Conservation (phyloP, 169 alveolate genomes). For the Cryptosporidium canis region DNA sequence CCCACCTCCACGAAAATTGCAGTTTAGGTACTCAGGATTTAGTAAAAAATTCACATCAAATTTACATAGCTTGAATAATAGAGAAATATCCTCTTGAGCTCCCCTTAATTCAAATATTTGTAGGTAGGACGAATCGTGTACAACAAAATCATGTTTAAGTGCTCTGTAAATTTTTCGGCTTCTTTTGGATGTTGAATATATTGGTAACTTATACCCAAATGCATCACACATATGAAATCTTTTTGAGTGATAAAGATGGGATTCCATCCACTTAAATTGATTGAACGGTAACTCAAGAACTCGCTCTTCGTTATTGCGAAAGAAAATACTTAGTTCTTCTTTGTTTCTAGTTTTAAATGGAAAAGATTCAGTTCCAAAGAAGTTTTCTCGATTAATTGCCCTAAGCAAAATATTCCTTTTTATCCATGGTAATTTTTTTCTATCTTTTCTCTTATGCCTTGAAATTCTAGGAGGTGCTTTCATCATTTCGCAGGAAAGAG, state of each 20-base stretch:
- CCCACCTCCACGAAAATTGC: constrained; percentile 54
- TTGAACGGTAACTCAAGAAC: background rate
- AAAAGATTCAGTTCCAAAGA: constrained; percentile 3
- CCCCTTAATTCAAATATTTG: constrained; percentile 54
- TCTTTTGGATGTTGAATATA: constrained; percentile 44
- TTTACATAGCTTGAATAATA: constrained; percentile 36
- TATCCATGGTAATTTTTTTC: constrained; percentile 3
- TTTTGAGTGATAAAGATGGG: constrained; percentile 57
- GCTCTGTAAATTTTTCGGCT: constrained; percentile 39
- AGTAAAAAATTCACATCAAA: constrained; percentile 8
- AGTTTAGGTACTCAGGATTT: background rate
- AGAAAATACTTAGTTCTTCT: background rate
- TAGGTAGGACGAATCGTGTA: constrained; percentile 58
- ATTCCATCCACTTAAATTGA: constrained; percentile 54
- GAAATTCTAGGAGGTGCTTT: constrained; percentile 60
- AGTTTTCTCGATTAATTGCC: constrained; percentile 26
- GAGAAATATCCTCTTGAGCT: background rate
- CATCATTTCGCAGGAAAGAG: constrained; percentile 15
- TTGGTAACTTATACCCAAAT: constrained; percentile 48
- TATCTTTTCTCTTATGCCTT: constrained; percentile 8
- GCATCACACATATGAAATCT: constrained; percentile 70
- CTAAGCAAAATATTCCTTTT: constrained; percentile 5
- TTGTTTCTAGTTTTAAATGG: background rate
- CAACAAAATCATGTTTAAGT: constrained; percentile 21
- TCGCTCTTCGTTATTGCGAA: background rate